Percentiles rank a stretch among this genome's conserved stretches.
These are phyloP conservation scores for Stagonosporopsis vannaccii DNA, from an alignment of 2,329 filamentous ascomycete species.

Conservation along the genomic window DNA sequence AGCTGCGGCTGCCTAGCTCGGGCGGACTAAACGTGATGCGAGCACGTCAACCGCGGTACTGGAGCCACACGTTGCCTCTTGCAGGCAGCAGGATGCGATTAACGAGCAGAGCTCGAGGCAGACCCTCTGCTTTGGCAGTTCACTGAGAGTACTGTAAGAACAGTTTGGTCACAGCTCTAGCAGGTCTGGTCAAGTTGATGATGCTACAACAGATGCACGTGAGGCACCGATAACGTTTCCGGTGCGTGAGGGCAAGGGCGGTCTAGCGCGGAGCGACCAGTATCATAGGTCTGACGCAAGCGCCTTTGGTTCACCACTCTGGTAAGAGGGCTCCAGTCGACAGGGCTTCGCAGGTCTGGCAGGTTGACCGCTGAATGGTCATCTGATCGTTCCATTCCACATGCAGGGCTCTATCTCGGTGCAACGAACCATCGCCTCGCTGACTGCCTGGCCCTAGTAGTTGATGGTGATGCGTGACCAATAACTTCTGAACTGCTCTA, in stretches of 20 bases:
- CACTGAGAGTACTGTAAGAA: conserved; percentile 5
- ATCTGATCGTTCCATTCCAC: conserved; percentile 3
- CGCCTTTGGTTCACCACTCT: conserved; percentile 9
- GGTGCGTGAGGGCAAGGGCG: conserved; percentile 13
- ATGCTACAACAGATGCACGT: conserved; percentile 14
- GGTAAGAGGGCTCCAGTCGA: conserved; percentile 6
- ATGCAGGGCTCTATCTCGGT: not conserved
- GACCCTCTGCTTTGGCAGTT: not conserved
- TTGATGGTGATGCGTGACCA: not conserved
- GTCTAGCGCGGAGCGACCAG: conserved; percentile 6
- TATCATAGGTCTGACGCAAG: conserved; percentile 14
- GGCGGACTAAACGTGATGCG: conserved; percentile 18
- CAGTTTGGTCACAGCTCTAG: not conserved
- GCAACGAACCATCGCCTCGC: not conserved
- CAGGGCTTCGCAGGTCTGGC: not conserved
- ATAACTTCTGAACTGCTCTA: not conserved
- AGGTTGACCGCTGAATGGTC: conserved; percentile 11
- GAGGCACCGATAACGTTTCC: conserved; percentile 18
- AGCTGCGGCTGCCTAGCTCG: conserved; percentile 23
- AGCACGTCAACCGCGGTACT: conserved; percentile 17
- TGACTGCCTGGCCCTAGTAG: not conserved
- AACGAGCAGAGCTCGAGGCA: not conserved
- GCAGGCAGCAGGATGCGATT: conserved; percentile 13
- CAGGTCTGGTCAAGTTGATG: conserved; percentile 3
- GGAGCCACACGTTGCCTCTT: conserved; percentile 12